phyloP scores from a whole-genome alignment of 495 filamentous ascomycete species.

The Cryomyces antarcticus region DNA sequence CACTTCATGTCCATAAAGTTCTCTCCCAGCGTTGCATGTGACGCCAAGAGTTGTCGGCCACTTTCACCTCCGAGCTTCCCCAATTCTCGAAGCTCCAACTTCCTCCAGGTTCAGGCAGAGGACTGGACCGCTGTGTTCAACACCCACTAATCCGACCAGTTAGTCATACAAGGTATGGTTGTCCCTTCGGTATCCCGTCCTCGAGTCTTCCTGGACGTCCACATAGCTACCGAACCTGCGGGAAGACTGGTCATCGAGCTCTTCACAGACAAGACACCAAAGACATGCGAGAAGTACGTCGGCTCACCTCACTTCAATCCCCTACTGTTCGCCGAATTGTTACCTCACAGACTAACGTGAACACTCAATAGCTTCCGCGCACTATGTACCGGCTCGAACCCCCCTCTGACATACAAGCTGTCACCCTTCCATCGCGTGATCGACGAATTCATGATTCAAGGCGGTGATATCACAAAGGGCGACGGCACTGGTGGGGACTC shows the following conservation, averaged over 20 bases:
- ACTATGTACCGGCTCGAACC: constrained; percentile 13
- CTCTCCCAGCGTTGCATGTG: too few relatives aligned
- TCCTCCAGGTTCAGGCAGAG: too few relatives aligned
- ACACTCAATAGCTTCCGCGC: constrained; percentile 14
- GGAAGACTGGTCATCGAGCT: constrained; percentile 26
- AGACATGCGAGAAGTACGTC: constrained; percentile 28
- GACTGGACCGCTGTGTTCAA: too few relatives aligned
- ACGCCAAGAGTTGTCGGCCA: too few relatives aligned
- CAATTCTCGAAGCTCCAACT: too few relatives aligned
- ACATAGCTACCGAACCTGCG: constrained; percentile 18
- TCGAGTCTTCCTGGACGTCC: constrained; percentile 21
- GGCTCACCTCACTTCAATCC: constrained; percentile 21
- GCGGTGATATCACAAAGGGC: constrained; percentile 23
- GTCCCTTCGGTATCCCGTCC: constrained; percentile 8
- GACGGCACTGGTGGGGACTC: constrained; percentile 23
- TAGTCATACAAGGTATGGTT: too few relatives aligned
- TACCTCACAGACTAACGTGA: not conserved
- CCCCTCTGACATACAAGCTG: constrained; percentile 14
- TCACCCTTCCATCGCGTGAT: constrained; percentile 25
- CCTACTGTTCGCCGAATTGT: not conserved
- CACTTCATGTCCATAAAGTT: too few relatives aligned
- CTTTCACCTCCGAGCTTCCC: too few relatives aligned
- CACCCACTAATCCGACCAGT: too few relatives aligned
- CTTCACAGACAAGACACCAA: constrained; percentile 24
- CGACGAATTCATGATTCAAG: constrained; percentile 27